These are phyloP conservation scores for Biscogniauxia marginata DNA, from an alignment of 2,329 filamentous ascomycete genomes.

Conservation along the genomic window DNA sequence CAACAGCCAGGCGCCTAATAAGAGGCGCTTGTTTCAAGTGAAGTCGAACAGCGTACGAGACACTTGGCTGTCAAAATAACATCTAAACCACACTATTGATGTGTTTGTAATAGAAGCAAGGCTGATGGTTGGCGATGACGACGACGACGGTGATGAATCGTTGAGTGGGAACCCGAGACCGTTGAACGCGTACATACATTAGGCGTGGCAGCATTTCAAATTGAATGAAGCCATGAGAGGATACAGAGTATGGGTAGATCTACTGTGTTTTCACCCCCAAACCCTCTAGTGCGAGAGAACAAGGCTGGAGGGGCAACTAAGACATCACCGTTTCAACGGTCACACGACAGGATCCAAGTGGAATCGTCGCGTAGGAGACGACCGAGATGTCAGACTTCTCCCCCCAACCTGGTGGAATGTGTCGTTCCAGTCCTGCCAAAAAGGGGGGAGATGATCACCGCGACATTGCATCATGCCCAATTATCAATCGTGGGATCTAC, in stretches of 20 bases:
- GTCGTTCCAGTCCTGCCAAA: slow-evolving; percentile 29
- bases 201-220: background rate
- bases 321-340: background rate
- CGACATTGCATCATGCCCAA: slow-evolving; percentile 29
- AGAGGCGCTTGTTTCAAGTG: slow-evolving; percentile 12
- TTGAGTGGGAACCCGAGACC: background rate
- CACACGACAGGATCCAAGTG: background rate
- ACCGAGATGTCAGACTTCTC: slow-evolving; percentile 19
- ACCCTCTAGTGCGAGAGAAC: background rate
- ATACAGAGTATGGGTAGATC: background rate
- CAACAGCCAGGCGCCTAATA: background rate
- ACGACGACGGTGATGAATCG: background rate
- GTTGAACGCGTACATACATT: background rate
- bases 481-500: slow-evolving; percentile 18
- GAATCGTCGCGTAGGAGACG: background rate
- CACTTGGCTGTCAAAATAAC: background rate
- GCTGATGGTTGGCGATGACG: background rate
- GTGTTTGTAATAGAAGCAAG: background rate
- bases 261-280: background rate
- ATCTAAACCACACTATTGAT: background rate
- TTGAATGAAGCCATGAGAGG: background rate
- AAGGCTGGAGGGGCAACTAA: background rate
- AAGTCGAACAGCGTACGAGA: background rate
- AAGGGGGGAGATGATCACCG: slow-evolving; percentile 26
- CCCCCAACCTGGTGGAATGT: slow-evolving; percentile 23